Evolutionary conservation across 768 basidiomycete genomes (phyloP).

Genomic region (Vishniacozyma victoriae): DNA sequence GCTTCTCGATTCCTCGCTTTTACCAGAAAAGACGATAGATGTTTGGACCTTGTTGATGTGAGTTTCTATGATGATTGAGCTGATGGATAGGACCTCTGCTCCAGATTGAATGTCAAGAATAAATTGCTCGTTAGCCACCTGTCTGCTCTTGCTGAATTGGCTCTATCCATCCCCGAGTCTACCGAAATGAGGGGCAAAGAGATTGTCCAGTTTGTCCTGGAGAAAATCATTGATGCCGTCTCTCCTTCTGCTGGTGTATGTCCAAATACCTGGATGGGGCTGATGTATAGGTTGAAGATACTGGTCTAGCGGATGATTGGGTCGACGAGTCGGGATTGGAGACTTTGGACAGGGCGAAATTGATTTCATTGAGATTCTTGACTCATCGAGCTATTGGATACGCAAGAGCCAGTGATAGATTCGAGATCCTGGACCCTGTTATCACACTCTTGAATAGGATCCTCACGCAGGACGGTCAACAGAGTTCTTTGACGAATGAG

Average conservation of each 20-base stretch:
- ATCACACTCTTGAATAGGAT: slow-evolving; percentile 68
- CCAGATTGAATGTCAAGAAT: neutral
- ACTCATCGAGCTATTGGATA: slow-evolving; percentile 73
- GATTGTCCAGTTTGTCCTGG: slow-evolving; percentile 60
- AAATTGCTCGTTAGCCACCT: slow-evolving; percentile 60
- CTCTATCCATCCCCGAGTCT: slow-evolving; percentile 60
- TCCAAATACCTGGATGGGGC: neutral
- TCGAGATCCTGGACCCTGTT: slow-evolving; percentile 67
- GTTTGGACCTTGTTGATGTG: slow-evolving; percentile 63
- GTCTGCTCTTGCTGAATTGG: slow-evolving; percentile 68
- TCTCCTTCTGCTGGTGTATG: slow-evolving; percentile 26
- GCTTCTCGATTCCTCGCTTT: slow-evolving; percentile 68
- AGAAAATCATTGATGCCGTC: slow-evolving; percentile 25
- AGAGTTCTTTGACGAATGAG: slow-evolving; percentile 55
- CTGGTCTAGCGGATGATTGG: slow-evolving; percentile 64
- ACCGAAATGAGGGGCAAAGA: slow-evolving; percentile 75
- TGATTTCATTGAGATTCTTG: slow-evolving; percentile 72
- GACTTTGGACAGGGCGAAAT: slow-evolving; percentile 60
- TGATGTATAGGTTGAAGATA: slow-evolving; percentile 27
- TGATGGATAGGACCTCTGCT: slow-evolving; percentile 49
- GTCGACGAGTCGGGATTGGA: slow-evolving; percentile 61
- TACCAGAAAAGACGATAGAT: slow-evolving; percentile 54
- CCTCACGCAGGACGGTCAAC: slow-evolving; percentile 63
- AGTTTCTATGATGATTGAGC: slow-evolving; percentile 22
- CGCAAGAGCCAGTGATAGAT: slow-evolving; percentile 50